These are phyloP conservation scores for Tuber aestivum DNA, from an alignment of 495 filamentous ascomycete species.

Conservation along the genomic window DNA sequence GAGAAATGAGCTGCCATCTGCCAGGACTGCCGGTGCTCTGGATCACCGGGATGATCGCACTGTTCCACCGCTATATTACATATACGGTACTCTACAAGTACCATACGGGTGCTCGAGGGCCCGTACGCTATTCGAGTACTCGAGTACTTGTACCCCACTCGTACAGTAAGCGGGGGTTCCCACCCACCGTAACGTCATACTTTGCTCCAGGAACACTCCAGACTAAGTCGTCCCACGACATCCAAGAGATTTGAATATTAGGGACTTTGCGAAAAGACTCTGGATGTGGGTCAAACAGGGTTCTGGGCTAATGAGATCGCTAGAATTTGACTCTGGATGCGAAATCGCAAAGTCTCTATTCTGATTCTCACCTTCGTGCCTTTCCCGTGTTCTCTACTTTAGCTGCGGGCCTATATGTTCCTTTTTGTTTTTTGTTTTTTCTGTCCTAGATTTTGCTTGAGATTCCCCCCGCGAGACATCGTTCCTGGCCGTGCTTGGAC, in stretches of 20 bases:
- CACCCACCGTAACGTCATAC: not conserved
- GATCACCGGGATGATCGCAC: too few relatives aligned
- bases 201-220: not conserved
- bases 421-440: not conserved
- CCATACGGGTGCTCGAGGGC: too few relatives aligned
- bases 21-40: not conserved
- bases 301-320: too few relatives aligned
- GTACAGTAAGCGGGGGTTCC: not conserved
- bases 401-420: not conserved
- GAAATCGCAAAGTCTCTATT: too few relatives aligned
- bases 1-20: too few relatives aligned
- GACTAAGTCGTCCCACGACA: not conserved
- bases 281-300: too few relatives aligned
- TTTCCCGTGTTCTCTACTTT: not conserved
- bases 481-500: constrained; percentile 1
- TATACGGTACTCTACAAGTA: too few relatives aligned
- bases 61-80: not conserved
- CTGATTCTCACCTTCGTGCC: not conserved
- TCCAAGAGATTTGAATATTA: not conserved
- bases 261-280: too few relatives aligned
- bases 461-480: constrained; percentile 14
- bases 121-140: too few relatives aligned
- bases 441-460: constrained; percentile 12
- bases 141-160: too few relatives aligned
- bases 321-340: too few relatives aligned